Evolutionary conservation across 2,329 filamentous ascomycete genomes (phyloP).

Genomic region (Fusarium sp.): DNA sequence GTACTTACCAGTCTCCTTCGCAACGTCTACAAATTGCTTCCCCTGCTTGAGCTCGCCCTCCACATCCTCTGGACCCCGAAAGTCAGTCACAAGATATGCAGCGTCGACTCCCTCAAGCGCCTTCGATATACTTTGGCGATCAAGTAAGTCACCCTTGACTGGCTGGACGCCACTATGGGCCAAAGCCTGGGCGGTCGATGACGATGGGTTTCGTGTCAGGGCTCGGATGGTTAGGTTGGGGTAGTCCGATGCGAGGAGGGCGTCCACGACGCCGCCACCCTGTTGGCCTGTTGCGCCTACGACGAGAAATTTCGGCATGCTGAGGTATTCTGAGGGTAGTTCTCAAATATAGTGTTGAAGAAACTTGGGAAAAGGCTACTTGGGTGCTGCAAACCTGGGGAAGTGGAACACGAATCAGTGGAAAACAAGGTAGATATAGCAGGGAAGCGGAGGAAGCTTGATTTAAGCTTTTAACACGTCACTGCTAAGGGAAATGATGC

Average conservation of each 20-base stretch:
- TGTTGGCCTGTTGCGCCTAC: not conserved
- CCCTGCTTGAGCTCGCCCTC: not conserved
- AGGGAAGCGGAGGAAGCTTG: not conserved
- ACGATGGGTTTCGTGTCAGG: not conserved
- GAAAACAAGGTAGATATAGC: not conserved
- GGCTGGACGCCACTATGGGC: not conserved
- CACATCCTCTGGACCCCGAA: not conserved
- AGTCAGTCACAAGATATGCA: not conserved
- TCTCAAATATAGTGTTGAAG: not conserved
- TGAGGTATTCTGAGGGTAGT: not conserved
- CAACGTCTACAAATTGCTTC: not conserved
- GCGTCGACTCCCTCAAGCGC: not conserved
- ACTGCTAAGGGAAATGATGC: not conserved
- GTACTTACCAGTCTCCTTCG: not conserved
- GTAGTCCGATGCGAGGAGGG: not conserved
- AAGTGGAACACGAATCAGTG: not conserved
- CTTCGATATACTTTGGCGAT: not conserved
- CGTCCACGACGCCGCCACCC: not conserved
- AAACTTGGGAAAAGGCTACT: not conserved
- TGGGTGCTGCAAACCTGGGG: not conserved
- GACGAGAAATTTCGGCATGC: not conserved
- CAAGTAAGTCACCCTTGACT: not conserved
- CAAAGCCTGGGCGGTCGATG: not conserved
- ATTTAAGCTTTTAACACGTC: not conserved
- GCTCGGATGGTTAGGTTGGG: not conserved